These are phyloP conservation scores for Debaryomycetaceae sp. DNA, from an alignment of 1,139 yeast genomes.

Conservation along the genomic window DNA sequence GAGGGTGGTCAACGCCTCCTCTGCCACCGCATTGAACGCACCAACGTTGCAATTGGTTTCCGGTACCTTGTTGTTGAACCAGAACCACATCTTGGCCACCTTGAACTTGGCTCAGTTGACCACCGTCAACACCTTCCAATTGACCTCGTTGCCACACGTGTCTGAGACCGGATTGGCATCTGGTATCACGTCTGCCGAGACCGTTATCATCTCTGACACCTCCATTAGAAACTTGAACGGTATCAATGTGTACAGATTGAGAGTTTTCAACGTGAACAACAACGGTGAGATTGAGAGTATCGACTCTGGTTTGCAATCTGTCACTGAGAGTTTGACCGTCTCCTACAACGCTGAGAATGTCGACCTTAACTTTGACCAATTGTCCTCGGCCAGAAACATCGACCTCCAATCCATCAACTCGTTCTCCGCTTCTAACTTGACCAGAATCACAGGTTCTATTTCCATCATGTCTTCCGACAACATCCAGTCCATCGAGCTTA, in stretches of 20 bases:
- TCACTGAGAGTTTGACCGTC: slow-evolving; percentile 70
- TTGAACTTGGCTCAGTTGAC: slow-evolving; percentile 76
- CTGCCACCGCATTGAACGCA: slow-evolving; percentile 64
- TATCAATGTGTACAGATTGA: slow-evolving; percentile 69
- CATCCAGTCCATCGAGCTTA: slow-evolving; percentile 54
- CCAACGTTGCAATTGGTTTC: slow-evolving; percentile 73
- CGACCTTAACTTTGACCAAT: slow-evolving; percentile 62
- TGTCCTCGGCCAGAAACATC: slow-evolving; percentile 81
- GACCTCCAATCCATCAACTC: slow-evolving; percentile 77
- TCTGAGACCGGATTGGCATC: slow-evolving; percentile 63
- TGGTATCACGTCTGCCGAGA: slow-evolving; percentile 72
- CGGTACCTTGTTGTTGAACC: slow-evolving; percentile 60
- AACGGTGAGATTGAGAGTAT: slow-evolving; percentile 61
- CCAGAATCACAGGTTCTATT: slow-evolving; percentile 72
- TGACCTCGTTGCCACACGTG: slow-evolving; percentile 85
- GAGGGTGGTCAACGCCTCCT: slow-evolving; percentile 60
- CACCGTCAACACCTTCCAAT: slow-evolving; percentile 74
- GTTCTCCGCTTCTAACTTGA: slow-evolving; percentile 65
- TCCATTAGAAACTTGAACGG: slow-evolving; percentile 76
- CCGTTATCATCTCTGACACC: slow-evolving; percentile 81
- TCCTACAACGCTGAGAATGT: slow-evolving; percentile 81
- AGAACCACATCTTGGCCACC: slow-evolving; percentile 63
- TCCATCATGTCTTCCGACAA: slow-evolving; percentile 63
- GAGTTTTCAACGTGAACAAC: slow-evolving; percentile 85
- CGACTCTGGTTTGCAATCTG: slow-evolving; percentile 70